Percentiles rank a stretch among this genome's conserved stretches.
Conservation (phyloP, 192 early-diverging fungal species). For the Spizellomyces punctatus region DNA sequence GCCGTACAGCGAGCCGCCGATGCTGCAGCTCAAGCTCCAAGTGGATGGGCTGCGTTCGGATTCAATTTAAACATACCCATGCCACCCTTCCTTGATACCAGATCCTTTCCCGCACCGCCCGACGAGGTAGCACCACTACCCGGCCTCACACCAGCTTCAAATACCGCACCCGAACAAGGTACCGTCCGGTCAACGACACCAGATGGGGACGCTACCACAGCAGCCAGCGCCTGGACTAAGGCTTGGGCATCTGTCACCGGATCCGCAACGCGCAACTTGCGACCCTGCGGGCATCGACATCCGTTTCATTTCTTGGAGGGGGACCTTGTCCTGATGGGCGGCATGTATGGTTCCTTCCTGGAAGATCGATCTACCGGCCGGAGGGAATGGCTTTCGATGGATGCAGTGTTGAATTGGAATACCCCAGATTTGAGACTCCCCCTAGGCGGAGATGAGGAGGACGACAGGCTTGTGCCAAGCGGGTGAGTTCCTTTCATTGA, state of each 20-base stretch:
- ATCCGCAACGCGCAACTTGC: not conserved
- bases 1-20: not conserved
- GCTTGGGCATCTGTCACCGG: slow-evolving; percentile 18
- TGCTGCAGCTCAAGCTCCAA: too few species aligned
- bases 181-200: not conserved
- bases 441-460: slow-evolving; percentile 10
- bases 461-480: slow-evolving; percentile 27
- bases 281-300: slow-evolving; percentile 32
- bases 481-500: slow-evolving; percentile 20
- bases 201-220: slow-evolving; percentile 6
- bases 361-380: slow-evolving; percentile 20
- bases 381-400: slow-evolving; percentile 31
- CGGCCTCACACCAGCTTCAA: not conserved
- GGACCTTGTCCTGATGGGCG: slow-evolving; percentile 34
- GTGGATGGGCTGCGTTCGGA: not conserved
- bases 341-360: slow-evolving; percentile 36
- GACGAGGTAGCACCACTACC: not conserved
- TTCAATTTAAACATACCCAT: slow-evolving; percentile 14
- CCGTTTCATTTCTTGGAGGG: slow-evolving; percentile 32
- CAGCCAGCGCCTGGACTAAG: slow-evolving; percentile 17
- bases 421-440: slow-evolving; percentile 13
- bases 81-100: not conserved
- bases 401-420: slow-evolving; percentile 22
- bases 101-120: not conserved
- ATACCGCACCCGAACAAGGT: slow-evolving; percentile 2